Evolutionary conservation across 164 flowering plant species (phyloP).

Genomic region (Tinospora cordifolia): DNA sequence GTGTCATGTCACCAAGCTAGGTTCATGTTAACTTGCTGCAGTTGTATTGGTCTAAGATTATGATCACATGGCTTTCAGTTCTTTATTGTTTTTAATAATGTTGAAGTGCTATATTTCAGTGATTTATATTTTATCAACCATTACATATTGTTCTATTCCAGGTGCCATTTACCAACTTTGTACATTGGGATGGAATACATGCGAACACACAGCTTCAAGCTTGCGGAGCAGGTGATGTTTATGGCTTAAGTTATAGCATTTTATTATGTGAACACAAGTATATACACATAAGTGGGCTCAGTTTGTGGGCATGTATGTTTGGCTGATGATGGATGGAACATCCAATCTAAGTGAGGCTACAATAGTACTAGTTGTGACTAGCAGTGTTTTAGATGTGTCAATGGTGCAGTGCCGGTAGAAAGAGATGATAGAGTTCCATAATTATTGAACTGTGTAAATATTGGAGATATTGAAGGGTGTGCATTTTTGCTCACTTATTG

Average conservation of each 20-base stretch:
- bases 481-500: too few relatives aligned
- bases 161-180: conserved; percentile 90
- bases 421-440: background rate
- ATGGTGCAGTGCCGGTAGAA: background rate
- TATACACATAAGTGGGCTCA: background rate
- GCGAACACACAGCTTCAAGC: conserved; percentile 90
- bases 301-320: background rate
- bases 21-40: background rate
- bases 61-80: background rate
- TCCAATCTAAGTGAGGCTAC: background rate
- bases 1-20: too few relatives aligned
- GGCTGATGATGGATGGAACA: background rate
- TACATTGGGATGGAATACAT: conserved; percentile 98
- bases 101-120: background rate
- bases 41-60: background rate
- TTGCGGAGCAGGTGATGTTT: conserved; percentile 76
- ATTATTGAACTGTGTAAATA: background rate
- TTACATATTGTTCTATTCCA: conserved; percentile 47
- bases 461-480: too few relatives aligned
- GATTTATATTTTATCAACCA: background rate
- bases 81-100: background rate
- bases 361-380: background rate
- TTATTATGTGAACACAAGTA: background rate
- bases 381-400: background rate
- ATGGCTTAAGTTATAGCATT: background rate